Evolutionary conservation across 805 yeast species (phyloP).

Genomic region (Metschnikowia proteae): DNA sequence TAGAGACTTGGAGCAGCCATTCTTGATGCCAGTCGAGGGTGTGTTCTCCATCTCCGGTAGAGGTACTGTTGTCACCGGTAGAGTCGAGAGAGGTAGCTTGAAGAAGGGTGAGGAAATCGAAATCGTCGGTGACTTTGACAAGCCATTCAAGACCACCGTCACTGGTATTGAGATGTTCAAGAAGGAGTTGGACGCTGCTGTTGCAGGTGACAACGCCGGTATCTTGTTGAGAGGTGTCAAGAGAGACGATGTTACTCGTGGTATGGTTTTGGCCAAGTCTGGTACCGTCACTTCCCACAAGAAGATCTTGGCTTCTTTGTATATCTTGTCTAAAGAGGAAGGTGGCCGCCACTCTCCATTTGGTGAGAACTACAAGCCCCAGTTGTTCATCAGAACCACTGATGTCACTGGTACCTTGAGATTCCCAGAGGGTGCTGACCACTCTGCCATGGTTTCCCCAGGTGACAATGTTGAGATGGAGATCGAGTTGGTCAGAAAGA

Average conservation of each 20-base stretch:
- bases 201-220: slow-evolving; percentile 99
- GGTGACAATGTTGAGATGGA: slow-evolving; percentile 98
- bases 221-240: slow-evolving; percentile 94
- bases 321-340: slow-evolving; percentile 91
- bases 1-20: slow-evolving; percentile 94
- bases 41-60: slow-evolving; percentile 98
- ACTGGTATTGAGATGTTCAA: slow-evolving; percentile 99
- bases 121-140: slow-evolving; percentile 87
- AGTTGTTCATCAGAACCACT: slow-evolving; percentile 92
- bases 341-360: slow-evolving; percentile 99
- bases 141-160: slow-evolving; percentile 87
- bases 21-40: slow-evolving; percentile 96
- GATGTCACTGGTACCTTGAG: slow-evolving; percentile 87
- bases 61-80: slow-evolving; percentile 98
- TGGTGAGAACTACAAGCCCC: slow-evolving; percentile 97
- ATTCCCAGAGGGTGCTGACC: slow-evolving; percentile 85
- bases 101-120: slow-evolving; percentile 99
- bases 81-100: slow-evolving; percentile 97
- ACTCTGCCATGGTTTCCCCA: slow-evolving; percentile 88
- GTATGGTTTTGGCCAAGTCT: slow-evolving; percentile 95
- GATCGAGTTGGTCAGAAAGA: slow-evolving; percentile 83
- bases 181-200: slow-evolving; percentile 95
- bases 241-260: slow-evolving; percentile 95
- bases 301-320: slow-evolving; percentile 89
- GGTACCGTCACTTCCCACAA: slow-evolving; percentile 89